phyloP scores from a whole-genome alignment of 805 yeast genomes.

The Cyberlindnera euphorbiae region DNA sequence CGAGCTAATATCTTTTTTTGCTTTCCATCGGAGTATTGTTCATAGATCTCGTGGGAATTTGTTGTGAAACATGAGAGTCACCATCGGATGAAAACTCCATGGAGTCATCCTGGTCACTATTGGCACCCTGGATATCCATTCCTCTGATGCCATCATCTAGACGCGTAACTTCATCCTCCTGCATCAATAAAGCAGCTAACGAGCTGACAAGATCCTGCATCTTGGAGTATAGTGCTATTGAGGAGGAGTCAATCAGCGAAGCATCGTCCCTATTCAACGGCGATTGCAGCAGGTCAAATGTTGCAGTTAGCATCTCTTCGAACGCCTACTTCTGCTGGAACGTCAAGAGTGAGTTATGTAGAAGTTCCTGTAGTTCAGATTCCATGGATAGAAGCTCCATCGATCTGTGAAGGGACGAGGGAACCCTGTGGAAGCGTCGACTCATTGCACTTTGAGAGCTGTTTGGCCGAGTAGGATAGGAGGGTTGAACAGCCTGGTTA shows the following conservation, averaged over 20 bases:
- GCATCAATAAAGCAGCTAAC: constrained; percentile 30
- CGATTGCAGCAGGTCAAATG: constrained; percentile 26
- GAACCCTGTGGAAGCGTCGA: constrained; percentile 5
- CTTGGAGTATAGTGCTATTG: constrained; percentile 25
- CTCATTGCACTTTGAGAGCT: not conserved
- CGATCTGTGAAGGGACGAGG: constrained; percentile 22
- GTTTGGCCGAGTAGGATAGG: not conserved
- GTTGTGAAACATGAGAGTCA: not conserved
- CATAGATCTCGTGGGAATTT: too few species aligned
- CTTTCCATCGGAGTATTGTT: too few species aligned
- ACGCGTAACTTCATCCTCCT: constrained; percentile 18
- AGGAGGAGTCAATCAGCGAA: constrained; percentile 28
- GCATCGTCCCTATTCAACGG: constrained; percentile 13
- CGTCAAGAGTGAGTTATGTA: constrained; percentile 16
- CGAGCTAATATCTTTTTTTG: not conserved
- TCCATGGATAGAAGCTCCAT: constrained; percentile 30
- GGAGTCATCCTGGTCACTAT: constrained; percentile 2
- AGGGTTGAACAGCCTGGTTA: too few species aligned
- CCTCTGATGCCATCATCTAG: constrained; percentile 7
- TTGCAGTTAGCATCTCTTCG: constrained; percentile 17
- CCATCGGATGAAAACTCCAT: constrained; percentile 1
- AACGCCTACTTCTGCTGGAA: constrained; percentile 19
- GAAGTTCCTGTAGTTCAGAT: constrained; percentile 23
- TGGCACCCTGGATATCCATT: not conserved
- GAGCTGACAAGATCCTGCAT: constrained; percentile 31